These are phyloP conservation scores for Spinacia oleracea DNA, from an alignment of 179 eudicot genomes.

Conservation along the genomic window DNA sequence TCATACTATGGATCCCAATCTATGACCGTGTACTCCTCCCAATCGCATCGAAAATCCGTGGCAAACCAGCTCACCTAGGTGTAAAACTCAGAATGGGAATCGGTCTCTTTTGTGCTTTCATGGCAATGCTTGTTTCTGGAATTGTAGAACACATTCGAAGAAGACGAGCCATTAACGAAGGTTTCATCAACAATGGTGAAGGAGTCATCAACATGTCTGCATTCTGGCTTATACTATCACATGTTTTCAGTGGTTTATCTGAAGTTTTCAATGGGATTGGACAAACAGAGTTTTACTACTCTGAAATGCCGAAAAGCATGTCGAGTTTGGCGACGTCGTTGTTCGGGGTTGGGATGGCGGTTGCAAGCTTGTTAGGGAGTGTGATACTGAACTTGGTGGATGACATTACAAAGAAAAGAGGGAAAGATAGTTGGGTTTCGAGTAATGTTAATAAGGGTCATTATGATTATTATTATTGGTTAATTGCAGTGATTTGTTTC, in stretches of 20 bases:
- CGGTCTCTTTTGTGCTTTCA: constrained; percentile 53
- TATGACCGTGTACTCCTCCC: constrained; percentile 71
- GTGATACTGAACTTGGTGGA: constrained; percentile 48
- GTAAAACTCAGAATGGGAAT: constrained; percentile 70
- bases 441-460: constrained; percentile 64
- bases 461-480: constrained; percentile 61
- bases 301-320: constrained; percentile 83
- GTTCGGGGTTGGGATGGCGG: constrained; percentile 54
- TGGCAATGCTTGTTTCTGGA: constrained; percentile 55
- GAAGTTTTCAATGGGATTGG: constrained; percentile 79
- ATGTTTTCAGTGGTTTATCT: constrained; percentile 54
- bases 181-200: constrained; percentile 36
- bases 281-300: constrained; percentile 77
- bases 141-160: constrained; percentile 61
- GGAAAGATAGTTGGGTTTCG: constrained; percentile 66
- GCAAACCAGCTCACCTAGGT: constrained; percentile 53
- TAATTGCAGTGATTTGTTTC: constrained; percentile 53
- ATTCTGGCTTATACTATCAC: constrained; percentile 64
- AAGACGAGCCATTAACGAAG: constrained; percentile 45
- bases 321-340: constrained; percentile 69
- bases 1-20: constrained; percentile 63
- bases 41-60: constrained; percentile 54
- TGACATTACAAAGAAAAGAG: constrained; percentile 35
- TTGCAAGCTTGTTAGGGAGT: constrained; percentile 64
- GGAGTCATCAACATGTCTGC: constrained; percentile 63